Conservation (phyloP, 2,329 filamentous ascomycete genomes). For the Magnaporthiopsis rhizophila region DNA sequence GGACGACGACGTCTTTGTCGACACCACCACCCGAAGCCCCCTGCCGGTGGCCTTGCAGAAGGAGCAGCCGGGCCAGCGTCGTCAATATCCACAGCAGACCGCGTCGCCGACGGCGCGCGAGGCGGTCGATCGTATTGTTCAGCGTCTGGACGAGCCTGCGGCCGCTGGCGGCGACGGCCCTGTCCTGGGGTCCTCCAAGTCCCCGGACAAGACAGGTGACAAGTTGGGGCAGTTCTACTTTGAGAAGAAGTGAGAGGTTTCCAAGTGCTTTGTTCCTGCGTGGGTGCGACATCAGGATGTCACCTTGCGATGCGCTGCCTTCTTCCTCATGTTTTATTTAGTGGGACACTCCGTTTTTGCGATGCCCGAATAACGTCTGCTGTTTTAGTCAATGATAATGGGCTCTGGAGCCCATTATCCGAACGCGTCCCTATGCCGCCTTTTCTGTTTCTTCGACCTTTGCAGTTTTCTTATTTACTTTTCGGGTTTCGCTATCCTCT, state of each 20-base stretch:
- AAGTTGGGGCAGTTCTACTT: conserved; percentile 53
- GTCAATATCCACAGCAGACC: conserved; percentile 15
- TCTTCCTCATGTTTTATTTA: background rate
- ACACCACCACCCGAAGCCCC: conserved; percentile 55
- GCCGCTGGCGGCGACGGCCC: conserved; percentile 25
- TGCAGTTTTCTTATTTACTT: too few species aligned
- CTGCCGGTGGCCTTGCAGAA: conserved; percentile 36
- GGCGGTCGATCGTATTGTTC: conserved; percentile 56
- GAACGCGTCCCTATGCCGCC: too few species aligned
- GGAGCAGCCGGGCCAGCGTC: conserved; percentile 21
- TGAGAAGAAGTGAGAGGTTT: conserved; percentile 30
- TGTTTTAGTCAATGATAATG: too few species aligned
- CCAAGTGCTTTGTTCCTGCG: too few species aligned
- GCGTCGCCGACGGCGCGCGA: conserved; percentile 30
- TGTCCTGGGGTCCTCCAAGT: conserved; percentile 35
- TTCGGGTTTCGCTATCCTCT: too few species aligned
- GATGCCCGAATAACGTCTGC: background rate
- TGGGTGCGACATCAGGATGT: background rate
- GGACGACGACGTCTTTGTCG: conserved; percentile 49
- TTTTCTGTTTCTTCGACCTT: too few species aligned
- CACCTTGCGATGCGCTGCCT: background rate
- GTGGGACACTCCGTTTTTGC: background rate
- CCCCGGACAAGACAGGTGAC: conserved; percentile 26
- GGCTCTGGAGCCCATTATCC: too few species aligned
- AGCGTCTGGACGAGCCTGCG: conserved; percentile 44